These are phyloP conservation scores for Thalassiosira livingstoniorum DNA, from an alignment of 352 stramenopile genomes.

Conservation along the genomic window DNA sequence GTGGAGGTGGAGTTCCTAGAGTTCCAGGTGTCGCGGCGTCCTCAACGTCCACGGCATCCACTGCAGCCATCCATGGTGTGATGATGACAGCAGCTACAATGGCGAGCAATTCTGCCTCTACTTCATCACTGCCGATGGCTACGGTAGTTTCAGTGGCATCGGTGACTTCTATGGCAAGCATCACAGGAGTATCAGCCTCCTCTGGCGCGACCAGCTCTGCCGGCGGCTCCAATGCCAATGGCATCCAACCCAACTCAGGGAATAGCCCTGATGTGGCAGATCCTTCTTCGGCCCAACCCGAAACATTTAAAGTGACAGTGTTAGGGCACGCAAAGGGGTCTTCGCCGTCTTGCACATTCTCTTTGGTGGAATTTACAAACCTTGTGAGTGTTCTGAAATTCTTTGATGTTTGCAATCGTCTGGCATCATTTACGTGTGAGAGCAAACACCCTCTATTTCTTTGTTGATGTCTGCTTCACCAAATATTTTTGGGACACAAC, in stretches of 20 bases:
- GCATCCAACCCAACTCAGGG: background rate
- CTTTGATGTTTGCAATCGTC: slow-evolving; percentile 3
- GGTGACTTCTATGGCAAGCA: background rate
- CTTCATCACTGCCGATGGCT: background rate
- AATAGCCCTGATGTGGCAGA: slow-evolving; percentile 7
- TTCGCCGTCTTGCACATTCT: slow-evolving; percentile 49
- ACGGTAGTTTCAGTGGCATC: background rate
- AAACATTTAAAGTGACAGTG: slow-evolving; percentile 56
- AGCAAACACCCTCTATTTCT: too few species aligned
- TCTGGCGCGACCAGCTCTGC: slow-evolving; percentile 9
- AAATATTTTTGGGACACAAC: too few species aligned
- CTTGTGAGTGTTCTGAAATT: slow-evolving; percentile 71
- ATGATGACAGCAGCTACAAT: slow-evolving; percentile 1
- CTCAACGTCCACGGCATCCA: background rate
- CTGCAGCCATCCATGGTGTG: background rate
- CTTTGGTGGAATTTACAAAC: slow-evolving; percentile 66
- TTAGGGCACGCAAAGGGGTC: slow-evolving; percentile 43
- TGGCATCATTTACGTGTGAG: too few species aligned
- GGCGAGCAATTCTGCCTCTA: background rate
- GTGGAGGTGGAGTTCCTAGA: background rate
- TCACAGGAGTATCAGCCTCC: slow-evolving; percentile 11
- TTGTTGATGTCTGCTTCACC: too few species aligned
- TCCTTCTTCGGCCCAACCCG: slow-evolving; percentile 3
- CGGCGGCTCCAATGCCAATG: slow-evolving; percentile 8
- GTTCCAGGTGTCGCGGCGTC: background rate